Base-by-base conservation (phyloP, 805 yeast species). In the Candida chilensis region DNA sequence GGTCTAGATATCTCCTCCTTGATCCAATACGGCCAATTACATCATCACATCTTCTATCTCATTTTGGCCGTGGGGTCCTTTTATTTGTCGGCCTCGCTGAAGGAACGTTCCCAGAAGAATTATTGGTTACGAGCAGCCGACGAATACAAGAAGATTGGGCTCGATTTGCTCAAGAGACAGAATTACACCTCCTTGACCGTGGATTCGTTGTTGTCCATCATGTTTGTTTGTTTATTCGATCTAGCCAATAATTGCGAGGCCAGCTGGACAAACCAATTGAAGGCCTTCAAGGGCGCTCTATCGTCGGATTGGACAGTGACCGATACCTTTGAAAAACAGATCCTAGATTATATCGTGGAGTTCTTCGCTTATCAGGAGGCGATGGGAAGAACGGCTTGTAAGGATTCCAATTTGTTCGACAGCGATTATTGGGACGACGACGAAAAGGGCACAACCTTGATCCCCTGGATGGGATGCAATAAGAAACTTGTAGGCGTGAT, bases 391-490 rank as follows among this genome's bases (percentile, higher is more conserved):
- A 22, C 25, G 7, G 25, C 25, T n/a, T 22, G 25, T 22, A 22
- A 22, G 13, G 25, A 22, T 22, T 7, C 25, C 11, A 22, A 22
- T 11, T 22, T 22, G 13, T 22, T 22, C 13, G 25, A 22, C 13
- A 22, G 25, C 13, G 12, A 22, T 22, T 22, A n/a, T 11, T 22
- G 25, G 25, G 25, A n/a, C n/a, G n/a, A n/a, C n/a, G n/a, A n/a
- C 11, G 34, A 39, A n/a, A 32, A 35, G 11, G 31, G 16, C 4
- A 24, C 18, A 7, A 10, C 19, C 4, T 5, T 21, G 10, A 42
- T 49, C 9, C 40, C 53, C 17, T 54, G 60, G 60, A 50, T 49
- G 47, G 60, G 59, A 11, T 52, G 59, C 32, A 53, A 51, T 25
- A 35, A 39, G 24, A 29, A 36, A 5, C 35, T 54, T 27, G 29